A percentile compares a stretch with the other conserved stretches of the same genome.
Evolutionary conservation across 805 yeast genomes (phyloP).

Genomic region (Priceomyces castillae): DNA sequence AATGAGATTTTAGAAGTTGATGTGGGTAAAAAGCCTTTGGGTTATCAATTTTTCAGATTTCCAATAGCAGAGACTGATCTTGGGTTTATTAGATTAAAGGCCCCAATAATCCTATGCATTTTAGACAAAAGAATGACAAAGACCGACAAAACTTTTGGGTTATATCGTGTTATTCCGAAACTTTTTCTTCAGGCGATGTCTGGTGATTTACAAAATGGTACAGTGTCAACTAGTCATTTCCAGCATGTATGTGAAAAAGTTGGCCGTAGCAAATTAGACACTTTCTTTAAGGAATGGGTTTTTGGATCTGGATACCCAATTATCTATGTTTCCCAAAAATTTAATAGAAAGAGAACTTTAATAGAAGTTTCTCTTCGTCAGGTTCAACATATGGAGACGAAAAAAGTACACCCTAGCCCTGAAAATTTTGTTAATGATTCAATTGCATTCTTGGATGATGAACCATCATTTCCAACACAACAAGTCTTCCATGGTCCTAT

Average conservation of each 20-base stretch:
- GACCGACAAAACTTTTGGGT: slow-evolving; percentile 90
- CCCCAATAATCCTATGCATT: slow-evolving; percentile 82
- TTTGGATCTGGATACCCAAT: slow-evolving; percentile 85
- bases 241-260: slow-evolving; percentile 95
- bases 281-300: slow-evolving; percentile 92
- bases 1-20: slow-evolving; percentile 72
- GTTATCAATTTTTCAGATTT: slow-evolving; percentile 59
- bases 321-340: slow-evolving; percentile 83
- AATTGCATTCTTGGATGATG: slow-evolving; percentile 39
- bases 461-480: slow-evolving; percentile 38
- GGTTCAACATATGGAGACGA: slow-evolving; percentile 66
- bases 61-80: slow-evolving; percentile 66
- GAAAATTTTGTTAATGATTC: slow-evolving; percentile 48
- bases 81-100: slow-evolving; percentile 68
- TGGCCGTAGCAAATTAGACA: slow-evolving; percentile 76
- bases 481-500: slow-evolving; percentile 86
- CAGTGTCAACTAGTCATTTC: slow-evolving; percentile 78
- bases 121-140: slow-evolving; percentile 92
- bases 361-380: slow-evolving; percentile 94
- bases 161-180: slow-evolving; percentile 88
- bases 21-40: slow-evolving; percentile 78
- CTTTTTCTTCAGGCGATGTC: slow-evolving; percentile 92
- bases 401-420: slow-evolving; percentile 32
- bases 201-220: slow-evolving; percentile 79
- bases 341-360: slow-evolving; percentile 90